Conservation (phyloP, 2,329 filamentous ascomycete genomes). For the Penicillium sp. region DNA sequence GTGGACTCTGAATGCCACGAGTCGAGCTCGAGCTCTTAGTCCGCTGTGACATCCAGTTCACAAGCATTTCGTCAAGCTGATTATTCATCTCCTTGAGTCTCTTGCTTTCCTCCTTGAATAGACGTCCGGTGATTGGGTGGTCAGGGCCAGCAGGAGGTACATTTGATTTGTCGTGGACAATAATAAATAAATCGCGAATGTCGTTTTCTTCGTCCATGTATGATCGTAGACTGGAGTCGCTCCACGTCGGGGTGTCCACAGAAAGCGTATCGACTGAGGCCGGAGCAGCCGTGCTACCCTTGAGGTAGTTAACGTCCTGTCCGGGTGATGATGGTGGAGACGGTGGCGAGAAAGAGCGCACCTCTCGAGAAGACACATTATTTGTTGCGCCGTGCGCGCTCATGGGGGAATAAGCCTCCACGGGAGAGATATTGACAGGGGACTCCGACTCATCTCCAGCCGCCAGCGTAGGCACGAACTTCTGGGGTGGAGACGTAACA, state of each 20-base stretch:
- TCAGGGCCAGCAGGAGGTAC: conserved; percentile 70
- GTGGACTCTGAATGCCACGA: conserved; percentile 16
- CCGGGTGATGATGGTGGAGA: conserved; percentile 53
- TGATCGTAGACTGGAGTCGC: conserved; percentile 70
- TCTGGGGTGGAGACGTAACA: conserved; percentile 26
- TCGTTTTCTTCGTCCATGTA: conserved; percentile 87
- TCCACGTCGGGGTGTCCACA: conserved; percentile 61
- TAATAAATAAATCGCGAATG: conserved; percentile 77
- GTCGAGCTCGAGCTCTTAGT: conserved; percentile 5
- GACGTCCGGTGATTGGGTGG: conserved; percentile 68
- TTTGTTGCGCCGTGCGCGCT: conserved; percentile 58
- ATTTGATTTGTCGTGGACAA: conserved; percentile 86
- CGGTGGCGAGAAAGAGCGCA: conserved; percentile 49
- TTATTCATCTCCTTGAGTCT: conserved; percentile 79
- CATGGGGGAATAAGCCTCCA: conserved; percentile 33
- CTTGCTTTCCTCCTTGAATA: conserved; percentile 82
- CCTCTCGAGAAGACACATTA: conserved; percentile 64
- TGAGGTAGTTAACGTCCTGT: conserved; percentile 22
- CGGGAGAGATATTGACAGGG: conserved; percentile 56
- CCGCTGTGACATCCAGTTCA: conserved; percentile 60
- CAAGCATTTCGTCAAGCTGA: conserved; percentile 79
- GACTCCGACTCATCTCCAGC: conserved; percentile 52
- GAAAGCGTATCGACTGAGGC: conserved; percentile 50
- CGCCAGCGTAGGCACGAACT: conserved; percentile 18
- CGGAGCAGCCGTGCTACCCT: conserved; percentile 37